Conservation (phyloP, 345 rosid species). For the Lumnitzera littorea region DNA sequence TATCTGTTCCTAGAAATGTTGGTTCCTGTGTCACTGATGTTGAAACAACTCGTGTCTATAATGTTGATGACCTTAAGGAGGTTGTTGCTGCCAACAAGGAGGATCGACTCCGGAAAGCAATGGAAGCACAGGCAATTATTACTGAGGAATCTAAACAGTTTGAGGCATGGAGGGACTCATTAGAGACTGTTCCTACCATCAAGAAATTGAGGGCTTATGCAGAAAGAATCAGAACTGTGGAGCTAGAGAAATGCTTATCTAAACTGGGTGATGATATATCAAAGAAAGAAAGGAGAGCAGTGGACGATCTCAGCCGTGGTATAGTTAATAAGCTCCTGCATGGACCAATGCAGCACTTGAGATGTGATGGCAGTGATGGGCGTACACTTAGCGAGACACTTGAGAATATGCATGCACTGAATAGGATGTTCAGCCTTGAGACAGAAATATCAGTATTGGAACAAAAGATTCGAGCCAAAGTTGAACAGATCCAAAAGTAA, state of each 20-base stretch:
- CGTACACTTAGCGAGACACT: conserved; percentile 38
- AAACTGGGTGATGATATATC: conserved; percentile 41
- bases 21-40: conserved; percentile 32
- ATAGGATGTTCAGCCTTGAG: conserved; percentile 47
- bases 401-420: conserved; percentile 48
- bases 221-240: conserved; percentile 33
- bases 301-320: conserved; percentile 44
- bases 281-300: conserved; percentile 37
- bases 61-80: conserved; percentile 45
- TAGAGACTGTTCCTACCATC: conserved; percentile 50
- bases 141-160: conserved; percentile 37
- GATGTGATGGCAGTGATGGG: conserved; percentile 40
- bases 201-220: conserved; percentile 48
- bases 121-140: conserved; percentile 41
- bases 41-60: conserved; percentile 28
- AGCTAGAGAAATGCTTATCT: conserved; percentile 40
- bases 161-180: conserved; percentile 46
- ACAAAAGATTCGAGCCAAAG: conserved; percentile 37
- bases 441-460: conserved; percentile 39
- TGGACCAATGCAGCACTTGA: conserved; percentile 52
- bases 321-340: conserved; percentile 46
- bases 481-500: conserved; percentile 30
- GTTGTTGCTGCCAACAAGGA: conserved; percentile 48
- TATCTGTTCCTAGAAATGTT: conserved; percentile 40
- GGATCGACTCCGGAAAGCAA: conserved; percentile 38